These are phyloP conservation scores for Mortierella sp. DNA, from an alignment of 371 early-diverging fungal species.

Conservation along the genomic window DNA sequence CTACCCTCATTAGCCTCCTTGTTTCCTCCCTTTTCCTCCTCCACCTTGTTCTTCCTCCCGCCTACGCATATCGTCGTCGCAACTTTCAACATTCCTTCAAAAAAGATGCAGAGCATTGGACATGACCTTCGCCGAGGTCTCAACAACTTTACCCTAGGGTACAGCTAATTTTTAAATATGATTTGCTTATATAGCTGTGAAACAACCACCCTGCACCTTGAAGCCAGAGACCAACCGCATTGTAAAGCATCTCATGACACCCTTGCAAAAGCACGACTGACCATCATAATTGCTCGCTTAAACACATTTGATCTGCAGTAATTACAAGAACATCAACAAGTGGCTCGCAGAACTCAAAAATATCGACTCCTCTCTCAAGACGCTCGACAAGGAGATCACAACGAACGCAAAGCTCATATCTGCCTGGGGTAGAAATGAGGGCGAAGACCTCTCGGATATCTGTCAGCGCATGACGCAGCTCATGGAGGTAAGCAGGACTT, in stretches of 20 bases:
- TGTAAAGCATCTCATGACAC: too few species aligned
- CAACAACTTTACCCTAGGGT: conserved; percentile 28
- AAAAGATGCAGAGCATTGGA: conserved; percentile 32
- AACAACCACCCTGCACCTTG: neutral
- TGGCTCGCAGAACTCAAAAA: conserved; percentile 38
- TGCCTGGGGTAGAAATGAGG: conserved; percentile 30
- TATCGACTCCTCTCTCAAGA: conserved; percentile 29
- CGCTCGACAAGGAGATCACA: conserved; percentile 31
- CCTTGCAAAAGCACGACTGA: neutral
- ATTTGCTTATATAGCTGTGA: neutral
- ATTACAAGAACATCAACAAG: conserved; percentile 38
- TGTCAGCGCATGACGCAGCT: conserved; percentile 38
- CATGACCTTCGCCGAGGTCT: conserved; percentile 38
- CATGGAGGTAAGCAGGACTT: conserved; percentile 16
- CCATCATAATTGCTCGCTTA: too few species aligned
- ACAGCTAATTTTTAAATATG: neutral
- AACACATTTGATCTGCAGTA: conserved; percentile 3
- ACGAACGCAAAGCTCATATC: conserved; percentile 24
- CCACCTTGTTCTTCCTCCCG: neutral
- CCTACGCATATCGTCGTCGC: neutral
- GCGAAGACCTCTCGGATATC: conserved; percentile 31
- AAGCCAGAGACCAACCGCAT: too few species aligned
- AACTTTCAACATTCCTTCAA: neutral
- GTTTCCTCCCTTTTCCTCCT: neutral
- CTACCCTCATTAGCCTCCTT: neutral